Evolutionary conservation across 352 stramenopile species (phyloP), one percentile per base, ranked within the genome.

Genomic region (Thalassiosira allenii): DNA sequence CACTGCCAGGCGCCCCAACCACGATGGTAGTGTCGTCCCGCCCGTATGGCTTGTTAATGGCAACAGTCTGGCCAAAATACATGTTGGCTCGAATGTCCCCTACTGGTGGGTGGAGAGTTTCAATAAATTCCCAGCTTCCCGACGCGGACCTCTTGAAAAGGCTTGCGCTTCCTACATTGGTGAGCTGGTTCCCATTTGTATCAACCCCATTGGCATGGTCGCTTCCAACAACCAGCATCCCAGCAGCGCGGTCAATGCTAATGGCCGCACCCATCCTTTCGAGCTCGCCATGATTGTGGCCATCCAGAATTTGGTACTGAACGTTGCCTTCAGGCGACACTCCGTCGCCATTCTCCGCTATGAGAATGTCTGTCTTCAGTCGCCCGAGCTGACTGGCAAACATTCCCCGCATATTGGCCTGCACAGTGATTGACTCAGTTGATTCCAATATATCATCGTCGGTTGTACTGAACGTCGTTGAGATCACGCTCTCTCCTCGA

Each of bases 281-380:
- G 22, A 74, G 69, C 29, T 89, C 54, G 84, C 86, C 57, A 11
- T 66, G 58, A 32, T 57, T 65, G 17, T 74, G 63, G 22, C 57
- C 53, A 30, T 78, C 63, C 14, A 93, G 58, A 34, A 81, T 30
- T 77, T 87, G 56, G 37, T 75, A 83, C 20, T 68, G 44, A 0
- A 14, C 25, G 29, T 74, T 34, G 12, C 58, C 58, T 25, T 84
- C 67, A 49, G 58, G 23, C 41, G 41, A 96, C 11, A 94, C 91
- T 23, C 96, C 96, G 62, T 98, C 96, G 4, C 93, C 92, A 64
- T 98, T 95, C 84, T 98, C 96, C 8, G 85, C 83, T 43, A 98
- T 98, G 0, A 83, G 93, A n/a, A 98, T 75, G 6, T 88, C 91
- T 2, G 95, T 91, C 83, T 94, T 97, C 1, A 98, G 89, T 41